These are phyloP conservation scores for Torrubiella hemipterigena DNA, from an alignment of 2,329 filamentous ascomycete species.

Conservation along the genomic window DNA sequence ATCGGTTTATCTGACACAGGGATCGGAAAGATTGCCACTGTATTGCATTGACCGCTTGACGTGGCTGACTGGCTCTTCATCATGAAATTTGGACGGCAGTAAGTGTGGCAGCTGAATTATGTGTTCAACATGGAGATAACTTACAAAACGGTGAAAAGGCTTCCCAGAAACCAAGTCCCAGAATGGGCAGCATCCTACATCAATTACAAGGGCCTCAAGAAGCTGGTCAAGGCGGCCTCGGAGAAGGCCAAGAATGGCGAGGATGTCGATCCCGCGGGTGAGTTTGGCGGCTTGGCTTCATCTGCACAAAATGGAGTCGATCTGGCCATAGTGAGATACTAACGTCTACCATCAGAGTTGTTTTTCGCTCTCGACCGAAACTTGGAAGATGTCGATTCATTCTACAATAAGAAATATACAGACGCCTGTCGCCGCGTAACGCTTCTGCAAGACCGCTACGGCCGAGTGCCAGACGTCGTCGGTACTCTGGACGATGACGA, in stretches of 20 bases:
- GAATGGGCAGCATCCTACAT: slow-evolving; percentile 80
- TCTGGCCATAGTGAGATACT: slow-evolving; percentile 18
- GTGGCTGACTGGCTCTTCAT: slow-evolving; percentile 8
- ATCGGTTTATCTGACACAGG: too few relatives aligned
- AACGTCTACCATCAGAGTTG: slow-evolving; percentile 55
- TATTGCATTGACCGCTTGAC: slow-evolving; percentile 1
- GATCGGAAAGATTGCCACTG: background rate
- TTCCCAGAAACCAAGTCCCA: slow-evolving; percentile 73
- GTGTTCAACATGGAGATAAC: too few relatives aligned
- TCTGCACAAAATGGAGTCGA: slow-evolving; percentile 10
- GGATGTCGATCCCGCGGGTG: slow-evolving; percentile 83
- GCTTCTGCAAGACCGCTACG: slow-evolving; percentile 80
- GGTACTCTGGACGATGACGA: slow-evolving; percentile 77
- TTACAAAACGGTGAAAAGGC: slow-evolving; percentile 28
- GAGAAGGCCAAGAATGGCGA: slow-evolving; percentile 54
- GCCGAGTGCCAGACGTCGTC: slow-evolving; percentile 54
- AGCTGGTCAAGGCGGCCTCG: slow-evolving; percentile 76
- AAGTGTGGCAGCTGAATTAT: too few relatives aligned
- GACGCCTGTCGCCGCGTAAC: slow-evolving; percentile 77
- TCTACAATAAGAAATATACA: slow-evolving; percentile 91
- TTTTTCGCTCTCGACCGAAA: slow-evolving; percentile 95
- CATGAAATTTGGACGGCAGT: slow-evolving; percentile 57
- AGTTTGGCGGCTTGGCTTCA: slow-evolving; percentile 28
- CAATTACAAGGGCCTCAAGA: slow-evolving; percentile 87
- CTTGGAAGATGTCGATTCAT: slow-evolving; percentile 89